Evolutionary conservation across 1,139 yeast genomes (phyloP), one percentile per base, ranked within the genome.

Genomic region (Hansenula sp.): DNA sequence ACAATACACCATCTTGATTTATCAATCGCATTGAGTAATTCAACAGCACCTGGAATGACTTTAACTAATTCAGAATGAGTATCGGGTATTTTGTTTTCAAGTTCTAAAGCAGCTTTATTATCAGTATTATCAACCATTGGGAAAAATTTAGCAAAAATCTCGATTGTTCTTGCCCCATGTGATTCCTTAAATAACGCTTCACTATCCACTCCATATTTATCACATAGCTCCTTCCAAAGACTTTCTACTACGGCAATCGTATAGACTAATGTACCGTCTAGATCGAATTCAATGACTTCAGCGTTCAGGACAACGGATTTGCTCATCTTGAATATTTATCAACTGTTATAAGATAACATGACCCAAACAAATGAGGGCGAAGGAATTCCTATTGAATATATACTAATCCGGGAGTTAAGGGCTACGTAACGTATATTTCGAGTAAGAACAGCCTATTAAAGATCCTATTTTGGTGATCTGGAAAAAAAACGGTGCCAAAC

Each of bases 151-250:
- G 79, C 79, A 60, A 86, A 77, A 36, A 85, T 86, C 62, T 87
- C 96, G 54, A 77, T 77, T 16, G 94, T 85, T 68, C 96, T 78
- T 64, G 88, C 81, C 37, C 96, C 96, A 63, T 87, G 96, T 29
- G 88, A 79, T 40, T 85, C 80, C 65, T 80, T 75, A 63, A 84
- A 81, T 47, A 87, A 79, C 57, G 79, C 80, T 47, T 79, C 82
- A 24, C 88, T 79, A 66, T 82, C 79, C 48, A 84, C 84, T 58
- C 77, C 81, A 45, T 88, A 84, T 66, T 84, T 76, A 55, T 79
- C 76, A 52, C 84, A 88, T 59, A 83, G 79, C 52, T 80, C 80
- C 61, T 76, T 76, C 94, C 94, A 86, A 71, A 86, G 81, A 59
- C 79, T 84, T 61, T 87, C 88, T 53, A 87, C 84, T 47, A 94